Base-by-base conservation (phyloP, 768 basidiomycete species). In the Baorangia bicolor region DNA sequence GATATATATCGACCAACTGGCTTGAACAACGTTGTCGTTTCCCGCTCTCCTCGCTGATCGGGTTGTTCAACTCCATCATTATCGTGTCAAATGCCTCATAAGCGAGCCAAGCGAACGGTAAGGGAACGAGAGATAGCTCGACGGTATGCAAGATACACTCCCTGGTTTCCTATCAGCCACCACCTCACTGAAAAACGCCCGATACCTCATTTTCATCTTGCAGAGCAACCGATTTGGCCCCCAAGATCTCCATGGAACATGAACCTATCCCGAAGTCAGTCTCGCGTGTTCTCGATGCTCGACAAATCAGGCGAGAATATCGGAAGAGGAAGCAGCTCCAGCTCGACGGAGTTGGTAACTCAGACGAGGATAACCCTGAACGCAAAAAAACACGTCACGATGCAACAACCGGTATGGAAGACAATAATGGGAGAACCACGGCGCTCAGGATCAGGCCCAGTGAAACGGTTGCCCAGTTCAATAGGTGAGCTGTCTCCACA, bases 381-480 rank as follows among this genome's bases (percentile, higher is more conserved):
- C 58, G 51, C 54, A 77, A 78, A 61, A 71, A 69, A 25, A 57
- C 51, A 27, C 67, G 66, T 63, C 63, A 50, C 21, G 68, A 66
- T 21, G 62, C 56, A 0, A 61, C 56, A 0, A 61, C 58, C 8
- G 65, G 54, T 13, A 58, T 49, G 30, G 61, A 40, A 37, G 59
- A 61, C 39, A 58, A 53, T 56, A 58, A 53, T 56, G 55, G 37
- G 12, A 44, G 41, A 34, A 56, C 31, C 53, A 46, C 66, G 67
- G 63, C 67, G 59, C 64, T 86, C 38, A 74, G 64, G 43, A 90
- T 89, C 28, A 75, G 79, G 53, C 81, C 83, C 0, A 83, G 86
- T 41, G 90, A 92, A 69, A 85, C 88, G 1, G 77, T 92, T 49
- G 77, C 81, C 51, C 86, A 90, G 73, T 92, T 91, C 69, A 87